phyloP scores from a whole-genome alignment of 352 stramenopile species.

The Pythium coloratum region DNA sequence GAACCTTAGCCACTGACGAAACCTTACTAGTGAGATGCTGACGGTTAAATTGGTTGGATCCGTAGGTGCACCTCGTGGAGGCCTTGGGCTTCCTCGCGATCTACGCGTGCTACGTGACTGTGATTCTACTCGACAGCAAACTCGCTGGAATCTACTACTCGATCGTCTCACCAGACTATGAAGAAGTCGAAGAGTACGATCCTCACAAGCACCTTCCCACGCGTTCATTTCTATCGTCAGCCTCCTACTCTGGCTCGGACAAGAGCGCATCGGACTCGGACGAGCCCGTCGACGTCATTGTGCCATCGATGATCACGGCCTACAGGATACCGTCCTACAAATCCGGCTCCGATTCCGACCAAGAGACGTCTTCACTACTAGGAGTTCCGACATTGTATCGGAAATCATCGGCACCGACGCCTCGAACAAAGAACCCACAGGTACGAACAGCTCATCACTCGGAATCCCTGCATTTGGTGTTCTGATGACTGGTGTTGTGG shows the following conservation, averaged over 20 bases:
- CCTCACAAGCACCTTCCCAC: conserved; percentile 13
- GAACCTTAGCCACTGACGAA: conserved; percentile 5
- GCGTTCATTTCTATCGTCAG: not conserved
- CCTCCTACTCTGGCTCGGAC: conserved; percentile 22
- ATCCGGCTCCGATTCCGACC: conserved; percentile 46
- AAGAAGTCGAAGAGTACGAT: conserved; percentile 40
- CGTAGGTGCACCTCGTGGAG: conserved; percentile 52
- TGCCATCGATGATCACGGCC: conserved; percentile 18
- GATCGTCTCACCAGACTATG: conserved; percentile 11
- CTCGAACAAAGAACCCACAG: conserved; percentile 31
- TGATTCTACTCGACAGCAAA: conserved; percentile 62
- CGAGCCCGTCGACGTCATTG: not conserved
- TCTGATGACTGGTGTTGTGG: not conserved
- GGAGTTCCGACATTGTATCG: conserved; percentile 39
- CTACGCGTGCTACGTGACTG: conserved; percentile 59
- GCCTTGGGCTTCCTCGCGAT: conserved; percentile 73
- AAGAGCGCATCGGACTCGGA: conserved; percentile 32
- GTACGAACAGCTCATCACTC: conserved; percentile 3
- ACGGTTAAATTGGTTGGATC: not conserved
- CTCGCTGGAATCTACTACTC: conserved; percentile 28
- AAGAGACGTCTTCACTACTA: conserved; percentile 47
- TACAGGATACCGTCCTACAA: conserved; percentile 35
- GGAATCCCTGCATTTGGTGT: not conserved
- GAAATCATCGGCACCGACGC: conserved; percentile 62
- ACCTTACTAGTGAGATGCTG: no score